A percentile compares a stretch with the other conserved stretches of the same genome.
phyloP scores from a whole-genome alignment of 2,329 filamentous ascomycete genomes.

The Talaromyces marneffei region DNA sequence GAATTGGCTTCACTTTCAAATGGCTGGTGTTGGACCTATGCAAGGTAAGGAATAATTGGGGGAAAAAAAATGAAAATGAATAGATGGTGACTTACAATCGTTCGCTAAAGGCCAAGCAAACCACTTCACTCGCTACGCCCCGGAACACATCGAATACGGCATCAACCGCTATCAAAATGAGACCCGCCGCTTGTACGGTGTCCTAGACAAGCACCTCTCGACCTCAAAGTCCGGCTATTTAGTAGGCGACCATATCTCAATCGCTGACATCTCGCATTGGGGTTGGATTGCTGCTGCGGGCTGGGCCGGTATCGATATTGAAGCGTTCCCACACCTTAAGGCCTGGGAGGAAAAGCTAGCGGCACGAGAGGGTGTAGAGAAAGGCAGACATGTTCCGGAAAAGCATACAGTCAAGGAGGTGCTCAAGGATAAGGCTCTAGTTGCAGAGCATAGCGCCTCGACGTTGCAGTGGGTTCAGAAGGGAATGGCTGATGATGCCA shows the following conservation, averaged over 20 bases:
- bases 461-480: slow-evolving; percentile 56
- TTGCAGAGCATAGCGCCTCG: slow-evolving; percentile 51
- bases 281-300: slow-evolving; percentile 64
- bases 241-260: slow-evolving; percentile 43
- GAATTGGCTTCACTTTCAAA: slow-evolving; percentile 75
- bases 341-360: slow-evolving; percentile 70
- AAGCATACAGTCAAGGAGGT: slow-evolving; percentile 58
- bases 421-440: slow-evolving; percentile 50
- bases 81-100: background rate
- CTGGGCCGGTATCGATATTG: slow-evolving; percentile 61
- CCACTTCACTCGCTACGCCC: slow-evolving; percentile 77
- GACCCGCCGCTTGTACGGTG: slow-evolving; percentile 72
- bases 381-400: slow-evolving; percentile 66
- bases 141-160: slow-evolving; percentile 75
- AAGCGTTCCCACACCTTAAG: slow-evolving; percentile 69
- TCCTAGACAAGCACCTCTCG: slow-evolving; percentile 65
- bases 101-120: slow-evolving; percentile 57
- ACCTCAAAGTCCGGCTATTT: slow-evolving; percentile 47
- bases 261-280: slow-evolving; percentile 72
- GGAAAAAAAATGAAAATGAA: background rate
- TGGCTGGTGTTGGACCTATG: slow-evolving; percentile 76
- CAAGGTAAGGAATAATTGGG: slow-evolving; percentile 43
- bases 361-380: slow-evolving; percentile 65
- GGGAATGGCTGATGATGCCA: slow-evolving; percentile 63
- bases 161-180: slow-evolving; percentile 79